Evolutionary conservation across 169 alveolate genomes (phyloP), one percentile per base, ranked within the genome.

Genomic region (Plasmodium vivax): DNA sequence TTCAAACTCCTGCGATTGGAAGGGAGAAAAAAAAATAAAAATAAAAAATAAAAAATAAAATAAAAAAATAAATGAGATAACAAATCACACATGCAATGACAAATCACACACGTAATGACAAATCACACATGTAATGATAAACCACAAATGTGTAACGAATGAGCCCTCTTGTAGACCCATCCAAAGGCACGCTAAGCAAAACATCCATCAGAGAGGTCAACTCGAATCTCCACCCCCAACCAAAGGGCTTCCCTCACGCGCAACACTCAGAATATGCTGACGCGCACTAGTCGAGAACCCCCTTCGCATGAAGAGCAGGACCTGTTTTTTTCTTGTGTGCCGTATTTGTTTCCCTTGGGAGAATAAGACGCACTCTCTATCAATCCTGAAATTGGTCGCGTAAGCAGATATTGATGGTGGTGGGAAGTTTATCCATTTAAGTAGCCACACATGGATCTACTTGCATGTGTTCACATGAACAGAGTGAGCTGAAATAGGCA

Each of bases 1-100:
- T 14, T 85, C 85, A 85, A 85, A 85, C 80, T 85, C 93, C 93
- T 85, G 68, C 80, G 27, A 85, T 85, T 38, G 14, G 68, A 54
- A 38, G 6, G 30, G 41, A 45, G 38, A 27, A 62, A 16, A 62
- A n/a, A 14, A 82, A 82, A 74, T 51, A 10, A 19, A 82, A 47
- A 45, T 14, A 14, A 82, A 51, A 1, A 3, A 82, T 19, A 1
- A 3, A 43, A 14, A n/a, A 51, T 51, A 51, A 41, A 23, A 81
- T 81, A 47, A 47, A 30, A 34, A 7, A 47, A n/a, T 36, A 36
- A 36, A 36, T 23, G 27, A 23, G 27, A 41, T 32, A 43, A 80
- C 45, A 80, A 47, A 32, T 10, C 6, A 41, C 8, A 80, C 4
- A 23, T 10, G 47, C 34, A 77, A 41, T 32, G 19, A 80, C 45